Percentiles rank a stretch among this genome's conserved stretches.
Conservation (phyloP, 306 rosid genomes). For the Malus asiatica region DNA sequence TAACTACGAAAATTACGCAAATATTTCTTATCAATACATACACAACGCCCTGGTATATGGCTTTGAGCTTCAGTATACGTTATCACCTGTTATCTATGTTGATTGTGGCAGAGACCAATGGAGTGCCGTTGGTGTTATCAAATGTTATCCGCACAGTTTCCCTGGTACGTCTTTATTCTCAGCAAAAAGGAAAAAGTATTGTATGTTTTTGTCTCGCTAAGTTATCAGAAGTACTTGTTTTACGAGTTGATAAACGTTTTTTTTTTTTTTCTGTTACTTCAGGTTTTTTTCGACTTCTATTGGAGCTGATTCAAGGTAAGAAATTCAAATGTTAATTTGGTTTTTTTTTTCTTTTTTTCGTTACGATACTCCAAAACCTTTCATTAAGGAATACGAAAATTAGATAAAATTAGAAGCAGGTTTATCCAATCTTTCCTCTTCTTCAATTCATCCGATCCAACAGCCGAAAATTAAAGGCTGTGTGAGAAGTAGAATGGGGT, state of each 20-base stretch:
- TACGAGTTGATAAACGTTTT: too few species aligned
- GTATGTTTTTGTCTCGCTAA: neutral
- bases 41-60: neutral
- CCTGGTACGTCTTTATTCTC: neutral
- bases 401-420: too few species aligned
- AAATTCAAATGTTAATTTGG: neutral
- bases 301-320: neutral
- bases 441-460: too few species aligned
- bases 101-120: neutral
- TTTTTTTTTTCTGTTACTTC: neutral
- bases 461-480: too few species aligned
- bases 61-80: neutral
- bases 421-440: too few species aligned
- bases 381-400: too few species aligned
- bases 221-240: neutral
- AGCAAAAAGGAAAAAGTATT: neutral
- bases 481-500: too few species aligned
- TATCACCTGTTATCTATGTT: neutral
- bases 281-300: neutral
- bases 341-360: neutral
- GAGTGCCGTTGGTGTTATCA: neutral
- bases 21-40: neutral
- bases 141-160: neutral
- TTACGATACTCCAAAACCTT: too few species aligned
- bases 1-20: neutral